Evolutionary conservation across 2,329 filamentous ascomycete genomes (phyloP).

Genomic region (Davidsoniella neocaledoniae): DNA sequence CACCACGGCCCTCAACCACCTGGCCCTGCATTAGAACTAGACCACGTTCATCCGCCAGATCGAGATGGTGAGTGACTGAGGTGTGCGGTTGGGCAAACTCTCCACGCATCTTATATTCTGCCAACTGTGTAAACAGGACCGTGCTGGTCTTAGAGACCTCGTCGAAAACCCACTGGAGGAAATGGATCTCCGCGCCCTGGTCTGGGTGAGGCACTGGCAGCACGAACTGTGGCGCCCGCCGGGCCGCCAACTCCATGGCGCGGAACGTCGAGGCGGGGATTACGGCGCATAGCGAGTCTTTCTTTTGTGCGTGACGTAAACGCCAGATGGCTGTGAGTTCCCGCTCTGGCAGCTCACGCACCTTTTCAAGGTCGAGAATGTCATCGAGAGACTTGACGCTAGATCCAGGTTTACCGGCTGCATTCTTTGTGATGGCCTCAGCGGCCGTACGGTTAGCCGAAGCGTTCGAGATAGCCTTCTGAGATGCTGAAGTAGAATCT

Average conservation of each 20-base stretch:
- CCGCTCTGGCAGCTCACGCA: slow-evolving; percentile 51
- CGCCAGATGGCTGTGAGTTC: slow-evolving; percentile 87
- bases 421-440: slow-evolving; percentile 11
- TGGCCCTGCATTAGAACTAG: slow-evolving; percentile 75
- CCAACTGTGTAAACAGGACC: slow-evolving; percentile 85
- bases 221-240: slow-evolving; percentile 71
- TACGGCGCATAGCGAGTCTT: slow-evolving; percentile 65
- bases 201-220: slow-evolving; percentile 59
- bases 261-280: slow-evolving; percentile 60
- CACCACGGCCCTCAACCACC: slow-evolving; percentile 58
- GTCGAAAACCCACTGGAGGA: slow-evolving; percentile 91
- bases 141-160: slow-evolving; percentile 44
- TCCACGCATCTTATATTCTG: slow-evolving; percentile 79
- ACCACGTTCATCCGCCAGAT: slow-evolving; percentile 56
- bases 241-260: slow-evolving; percentile 54
- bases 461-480: slow-evolving; percentile 17
- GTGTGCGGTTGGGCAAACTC: slow-evolving; percentile 88
- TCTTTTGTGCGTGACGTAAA: slow-evolving; percentile 59
- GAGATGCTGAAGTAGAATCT: background rate
- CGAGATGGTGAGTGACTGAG: slow-evolving; percentile 78
- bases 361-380: slow-evolving; percentile 65
- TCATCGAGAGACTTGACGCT: slow-evolving; percentile 30
- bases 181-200: slow-evolving; percentile 78
- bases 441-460: slow-evolving; percentile 19
- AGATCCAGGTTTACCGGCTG: background rate